These are phyloP conservation scores for Tricholomella constricta DNA, from an alignment of 768 basidiomycete genomes.

Conservation along the genomic window DNA sequence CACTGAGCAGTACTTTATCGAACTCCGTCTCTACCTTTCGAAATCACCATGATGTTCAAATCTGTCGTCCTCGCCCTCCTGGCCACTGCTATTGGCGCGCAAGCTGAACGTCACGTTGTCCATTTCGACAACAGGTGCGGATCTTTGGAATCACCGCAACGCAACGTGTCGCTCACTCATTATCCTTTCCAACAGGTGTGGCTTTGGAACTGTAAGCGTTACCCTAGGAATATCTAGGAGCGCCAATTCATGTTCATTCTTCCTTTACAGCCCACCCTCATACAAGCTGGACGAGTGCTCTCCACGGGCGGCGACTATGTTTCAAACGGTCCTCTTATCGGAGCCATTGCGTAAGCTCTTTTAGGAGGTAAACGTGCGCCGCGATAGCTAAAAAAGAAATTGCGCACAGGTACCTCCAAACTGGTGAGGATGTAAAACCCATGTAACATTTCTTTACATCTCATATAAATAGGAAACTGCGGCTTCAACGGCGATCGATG, in stretches of 20 bases:
- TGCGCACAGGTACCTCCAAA: conserved; percentile 33
- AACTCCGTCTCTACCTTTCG: too few relatives aligned
- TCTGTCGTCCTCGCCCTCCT: conserved; percentile 20
- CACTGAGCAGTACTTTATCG: too few relatives aligned
- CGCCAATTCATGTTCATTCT: not conserved
- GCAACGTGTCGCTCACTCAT: too few relatives aligned
- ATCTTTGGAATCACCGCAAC: too few relatives aligned
- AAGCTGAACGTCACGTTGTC: conserved; percentile 36
- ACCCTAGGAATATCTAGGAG: not conserved
- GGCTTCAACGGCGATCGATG: conserved; percentile 42
- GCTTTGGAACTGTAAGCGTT: conserved; percentile 31
- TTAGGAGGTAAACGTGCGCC: not conserved
- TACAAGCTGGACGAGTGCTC: conserved; percentile 29
- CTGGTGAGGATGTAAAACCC: conserved; percentile 16
- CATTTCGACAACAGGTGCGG: conserved; percentile 36
- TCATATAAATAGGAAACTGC: conserved; percentile 31
- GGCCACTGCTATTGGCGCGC: conserved; percentile 17
- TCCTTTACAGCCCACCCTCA: conserved; percentile 27
- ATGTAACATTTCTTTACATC: not conserved
- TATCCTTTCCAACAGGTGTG: conserved; percentile 30
- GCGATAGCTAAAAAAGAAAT: not conserved
- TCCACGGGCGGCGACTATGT: conserved; percentile 32
- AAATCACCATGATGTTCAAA: conserved; percentile 11
- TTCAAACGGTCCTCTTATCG: conserved; percentile 26
- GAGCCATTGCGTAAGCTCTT: conserved; percentile 37